A percentile compares a stretch with the other conserved stretches of the same genome.
Conservation (phyloP, 441 rosid species). For the Raphanus hybrid region DNA sequence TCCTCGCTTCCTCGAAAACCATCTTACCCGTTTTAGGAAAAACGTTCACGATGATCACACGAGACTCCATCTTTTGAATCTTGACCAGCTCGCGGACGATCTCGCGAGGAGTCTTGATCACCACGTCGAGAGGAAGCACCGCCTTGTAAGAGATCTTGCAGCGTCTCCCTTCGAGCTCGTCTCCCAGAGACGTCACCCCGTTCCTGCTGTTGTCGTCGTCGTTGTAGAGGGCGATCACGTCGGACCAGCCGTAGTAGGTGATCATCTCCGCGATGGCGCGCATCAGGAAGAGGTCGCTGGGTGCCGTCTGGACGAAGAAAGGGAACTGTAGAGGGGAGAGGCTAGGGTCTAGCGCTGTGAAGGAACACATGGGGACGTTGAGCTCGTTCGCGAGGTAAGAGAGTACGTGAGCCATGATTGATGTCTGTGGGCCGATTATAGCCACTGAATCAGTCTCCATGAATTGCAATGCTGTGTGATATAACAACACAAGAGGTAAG, state of each 20-base stretch:
- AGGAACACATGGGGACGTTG: constrained; percentile 77
- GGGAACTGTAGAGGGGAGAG: constrained; percentile 87
- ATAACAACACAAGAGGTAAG: constrained; percentile 4
- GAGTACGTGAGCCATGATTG: constrained; percentile 84
- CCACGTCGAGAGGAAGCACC: constrained; percentile 61
- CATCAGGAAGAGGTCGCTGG: constrained; percentile 78
- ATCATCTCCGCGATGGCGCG: constrained; percentile 81
- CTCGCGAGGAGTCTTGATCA: constrained; percentile 47
- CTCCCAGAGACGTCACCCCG: constrained; percentile 66
- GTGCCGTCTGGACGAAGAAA: constrained; percentile 80
- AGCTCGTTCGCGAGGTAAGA: constrained; percentile 87
- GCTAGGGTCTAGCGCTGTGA: constrained; percentile 84
- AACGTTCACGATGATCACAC: constrained; percentile 72
- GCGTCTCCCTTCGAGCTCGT: constrained; percentile 77
- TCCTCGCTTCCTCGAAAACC: constrained; percentile 67
- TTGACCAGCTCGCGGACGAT: constrained; percentile 56
- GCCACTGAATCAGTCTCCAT: constrained; percentile 95
- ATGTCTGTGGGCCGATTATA: constrained; percentile 85
- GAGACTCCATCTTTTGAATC: constrained; percentile 77
- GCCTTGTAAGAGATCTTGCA: constrained; percentile 84
- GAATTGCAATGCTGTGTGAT: constrained; percentile 72
- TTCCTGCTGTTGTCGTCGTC: constrained; percentile 92
- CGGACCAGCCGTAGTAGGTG: constrained; percentile 72
- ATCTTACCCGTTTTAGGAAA: constrained; percentile 50
- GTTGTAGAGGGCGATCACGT: constrained; percentile 67